Evolutionary conservation across 2,329 filamentous ascomycete genomes (phyloP), one percentile per base, ranked within the genome.

Genomic region (Bimuria novae-zelandiae): DNA sequence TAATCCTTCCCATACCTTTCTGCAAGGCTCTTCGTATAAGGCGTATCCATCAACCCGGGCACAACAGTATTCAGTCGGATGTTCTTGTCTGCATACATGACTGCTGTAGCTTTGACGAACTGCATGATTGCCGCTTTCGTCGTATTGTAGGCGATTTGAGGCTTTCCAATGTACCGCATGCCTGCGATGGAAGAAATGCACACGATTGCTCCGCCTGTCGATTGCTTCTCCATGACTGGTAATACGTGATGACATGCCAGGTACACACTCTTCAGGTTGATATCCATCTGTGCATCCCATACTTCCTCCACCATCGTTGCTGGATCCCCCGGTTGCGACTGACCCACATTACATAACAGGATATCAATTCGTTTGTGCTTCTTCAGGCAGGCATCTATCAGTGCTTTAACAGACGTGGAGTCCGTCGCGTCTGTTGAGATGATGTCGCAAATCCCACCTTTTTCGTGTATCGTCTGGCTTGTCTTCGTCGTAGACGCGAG

Each of bases 261-360:
- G 54, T 83, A 85, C 0, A 84, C 78, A 27, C 75, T 80, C 60
- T 84, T 84, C 16, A 85, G 70, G 57, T 85, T 85, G 35, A 84
- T 65, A 8, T 80, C 76, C 45, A 82, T 75, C 54, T 85, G 82
- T 0, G 69, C 52, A 57, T 84, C 78, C 82, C 82, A 85, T 0
- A 74, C 60, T 1, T 75, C 73, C 49, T 84, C 81, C 0, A 51
- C 40, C 74, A 84, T 79, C 29, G 62, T 63, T 17, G 76, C 81
- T 0, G 82, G 78, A 25, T 76, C 75, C 0, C 82, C 82, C 0
- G 77, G 78, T 45, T 81, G 77, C 0, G 77, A 80, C 17, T 75
- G 71, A 3, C 81, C 82, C 7, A 84, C 81, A 49, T 83, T 84
- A 56, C 81, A 82, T 7, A 85, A 54, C 0, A 84, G 68, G 22